A percentile compares a stretch with the other conserved stretches of the same genome.
These are phyloP conservation scores for Xylaria grammica DNA, from an alignment of 495 filamentous ascomycete species.

Conservation along the genomic window DNA sequence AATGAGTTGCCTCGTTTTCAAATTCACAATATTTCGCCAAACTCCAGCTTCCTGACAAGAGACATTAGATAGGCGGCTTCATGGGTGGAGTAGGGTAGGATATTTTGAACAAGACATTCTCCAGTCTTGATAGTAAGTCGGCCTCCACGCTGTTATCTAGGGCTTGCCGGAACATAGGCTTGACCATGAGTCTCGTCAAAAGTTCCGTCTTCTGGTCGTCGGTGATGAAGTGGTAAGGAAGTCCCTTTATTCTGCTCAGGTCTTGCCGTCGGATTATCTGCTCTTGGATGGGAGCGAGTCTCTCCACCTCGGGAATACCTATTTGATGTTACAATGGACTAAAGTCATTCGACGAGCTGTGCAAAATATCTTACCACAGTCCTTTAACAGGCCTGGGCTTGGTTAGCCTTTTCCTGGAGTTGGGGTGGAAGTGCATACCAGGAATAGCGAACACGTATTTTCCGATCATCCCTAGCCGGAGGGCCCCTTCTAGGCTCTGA, in stretches of 20 bases:
- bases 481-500: slow-evolving; percentile 9
- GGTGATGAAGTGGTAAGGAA: slow-evolving; percentile 16
- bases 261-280: background rate
- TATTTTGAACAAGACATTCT: slow-evolving; percentile 32
- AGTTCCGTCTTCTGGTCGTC: slow-evolving; percentile 22
- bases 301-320: slow-evolving; percentile 11
- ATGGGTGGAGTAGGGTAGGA: slow-evolving; percentile 29
- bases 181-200: slow-evolving; percentile 25
- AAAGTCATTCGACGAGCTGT: background rate
- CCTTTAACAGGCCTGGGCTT: background rate
- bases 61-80: background rate
- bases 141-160: slow-evolving; percentile 13
- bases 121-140: slow-evolving; percentile 18
- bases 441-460: slow-evolving; percentile 2
- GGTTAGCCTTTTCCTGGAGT: background rate
- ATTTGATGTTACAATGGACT: background rate
- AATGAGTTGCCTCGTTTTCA: no score
- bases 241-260: background rate
- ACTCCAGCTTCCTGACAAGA: background rate
- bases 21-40: no score
- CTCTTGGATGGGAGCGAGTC: background rate
- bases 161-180: slow-evolving; percentile 18
- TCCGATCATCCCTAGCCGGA: background rate
- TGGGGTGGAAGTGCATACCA: background rate
- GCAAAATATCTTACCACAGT: slow-evolving; percentile 10